A percentile compares a stretch with the other conserved stretches of the same genome.
These are phyloP conservation scores for Amanita muscaria DNA, from an alignment of 768 basidiomycete genomes.

Conservation along the genomic window DNA sequence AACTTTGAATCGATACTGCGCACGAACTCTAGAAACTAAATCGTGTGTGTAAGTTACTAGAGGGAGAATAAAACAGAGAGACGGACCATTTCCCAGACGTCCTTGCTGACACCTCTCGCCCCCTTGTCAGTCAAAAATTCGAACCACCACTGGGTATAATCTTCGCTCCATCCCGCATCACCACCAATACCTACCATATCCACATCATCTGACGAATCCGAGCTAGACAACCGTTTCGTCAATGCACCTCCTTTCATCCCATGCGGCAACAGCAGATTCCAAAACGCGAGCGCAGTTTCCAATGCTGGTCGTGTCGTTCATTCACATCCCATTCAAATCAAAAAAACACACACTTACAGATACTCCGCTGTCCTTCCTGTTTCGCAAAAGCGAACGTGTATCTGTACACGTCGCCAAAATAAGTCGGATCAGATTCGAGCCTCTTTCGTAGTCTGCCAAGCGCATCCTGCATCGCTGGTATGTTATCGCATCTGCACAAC, in stretches of 20 bases:
- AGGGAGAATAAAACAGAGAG: neutral
- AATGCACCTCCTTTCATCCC: constrained; percentile 64
- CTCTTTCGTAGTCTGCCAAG: constrained; percentile 47
- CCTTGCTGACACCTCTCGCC: constrained; percentile 75
- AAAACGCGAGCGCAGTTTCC: constrained; percentile 70
- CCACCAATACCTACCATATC: constrained; percentile 31
- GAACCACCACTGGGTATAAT: constrained; percentile 68
- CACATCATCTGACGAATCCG: constrained; percentile 35
- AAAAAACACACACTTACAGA: constrained; percentile 39
- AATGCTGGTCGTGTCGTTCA: neutral
- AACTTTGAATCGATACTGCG: constrained; percentile 68
- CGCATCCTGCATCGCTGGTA: constrained; percentile 48
- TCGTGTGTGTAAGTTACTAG: neutral
- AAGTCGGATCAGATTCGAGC: constrained; percentile 54
- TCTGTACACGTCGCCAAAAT: constrained; percentile 73
- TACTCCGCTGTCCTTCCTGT: constrained; percentile 67
- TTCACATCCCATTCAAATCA: neutral
- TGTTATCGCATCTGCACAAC: constrained; percentile 49
- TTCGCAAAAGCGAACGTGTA: constrained; percentile 78
- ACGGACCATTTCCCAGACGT: constrained; percentile 82
- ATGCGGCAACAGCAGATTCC: constrained; percentile 67
- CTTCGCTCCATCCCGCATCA: constrained; percentile 50
- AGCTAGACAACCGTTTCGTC: constrained; percentile 24
- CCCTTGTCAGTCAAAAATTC: constrained; percentile 62
- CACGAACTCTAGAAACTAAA: constrained; percentile 72